Evolutionary conservation across 208 protist genomes (phyloP), one percentile per base, ranked within the genome.

Genomic region (Novymonas esmeraldas): DNA sequence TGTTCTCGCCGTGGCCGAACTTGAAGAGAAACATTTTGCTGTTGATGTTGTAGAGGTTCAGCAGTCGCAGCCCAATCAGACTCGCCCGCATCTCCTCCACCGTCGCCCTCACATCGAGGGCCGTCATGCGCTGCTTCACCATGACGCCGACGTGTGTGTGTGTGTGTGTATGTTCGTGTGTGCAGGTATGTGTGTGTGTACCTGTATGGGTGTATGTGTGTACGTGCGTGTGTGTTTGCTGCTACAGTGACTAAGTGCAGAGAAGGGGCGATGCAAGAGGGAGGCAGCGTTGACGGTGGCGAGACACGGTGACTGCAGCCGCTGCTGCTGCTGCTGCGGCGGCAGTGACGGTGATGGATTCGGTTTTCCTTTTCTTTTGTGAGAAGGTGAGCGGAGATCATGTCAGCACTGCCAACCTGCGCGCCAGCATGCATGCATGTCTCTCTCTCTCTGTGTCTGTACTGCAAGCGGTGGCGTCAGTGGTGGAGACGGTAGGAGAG

Each of bases 41-140:
- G 70, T 77, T 81, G 22, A 98, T 67, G 67, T 98, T 97, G 76
- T 99, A 99, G 36, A 99, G 55, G 78, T 99, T 99, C 0, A 94
- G 76, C 3, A 98, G 73, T 38, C 98, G 85, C 42, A 98, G 74
- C 0, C 96, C 96, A 28, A 92, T 66, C 2, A 98, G 75, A 11
- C 56, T 74, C 0, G 75, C 56, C n/a, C 81, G 80, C 82, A 98
- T 88, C 73, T 98, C 94, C 44, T 89, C 72, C 29, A 97, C 88
- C 14, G 90, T 89, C 6, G 89, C 92, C 41, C 89, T 76, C 65
- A 98, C 92, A 69, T 98, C 97, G 33, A 98, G 81, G 42, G 94
- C 81, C 7, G 93, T 97, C 83, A 98, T 97, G 54, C 93, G 89
- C 48, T 81, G 81, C 59, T 98, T 98, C 44, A 87, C 90, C 85